Evolutionary conservation across 2,329 filamentous ascomycete genomes (phyloP).

Genomic region (Thielaviopsis euricoi): DNA sequence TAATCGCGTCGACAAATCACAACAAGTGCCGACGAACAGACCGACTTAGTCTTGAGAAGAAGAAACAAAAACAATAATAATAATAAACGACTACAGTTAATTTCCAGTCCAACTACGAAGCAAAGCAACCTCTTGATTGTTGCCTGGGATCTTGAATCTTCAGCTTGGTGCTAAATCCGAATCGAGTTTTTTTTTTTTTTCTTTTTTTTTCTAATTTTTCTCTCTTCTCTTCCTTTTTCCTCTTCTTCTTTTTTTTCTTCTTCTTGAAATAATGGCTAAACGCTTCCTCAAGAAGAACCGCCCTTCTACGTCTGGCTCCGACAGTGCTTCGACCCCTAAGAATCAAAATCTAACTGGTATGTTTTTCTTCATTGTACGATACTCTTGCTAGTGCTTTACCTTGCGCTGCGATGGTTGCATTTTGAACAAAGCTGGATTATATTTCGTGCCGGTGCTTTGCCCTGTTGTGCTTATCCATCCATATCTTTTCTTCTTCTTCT

Average conservation of each 20-base stretch:
- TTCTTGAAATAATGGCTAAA: constrained; percentile 8
- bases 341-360: constrained; percentile 9
- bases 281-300: constrained; percentile 11
- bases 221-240: constrained; percentile 1
- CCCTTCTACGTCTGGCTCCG: constrained; percentile 6
- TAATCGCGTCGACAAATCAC: not conserved
- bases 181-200: not conserved
- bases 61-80: not conserved
- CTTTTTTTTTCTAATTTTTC: constrained; percentile 2
- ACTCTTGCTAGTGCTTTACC: not conserved
- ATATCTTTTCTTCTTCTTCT: not conserved
- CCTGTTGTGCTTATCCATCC: not conserved
- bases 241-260: not conserved
- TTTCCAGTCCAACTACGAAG: not conserved
- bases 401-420: too few relatives aligned
- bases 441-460: not conserved
- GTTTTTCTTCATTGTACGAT: not conserved
- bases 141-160: not conserved
- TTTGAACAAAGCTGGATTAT: not conserved
- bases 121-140: not conserved
- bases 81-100: not conserved
- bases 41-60: not conserved
- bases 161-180: not conserved
- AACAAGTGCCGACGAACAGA: not conserved
- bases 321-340: constrained; percentile 3